Evolutionary conservation across 371 early-diverging fungal genomes (phyloP).

Genomic region (Mucor velutinosus): DNA sequence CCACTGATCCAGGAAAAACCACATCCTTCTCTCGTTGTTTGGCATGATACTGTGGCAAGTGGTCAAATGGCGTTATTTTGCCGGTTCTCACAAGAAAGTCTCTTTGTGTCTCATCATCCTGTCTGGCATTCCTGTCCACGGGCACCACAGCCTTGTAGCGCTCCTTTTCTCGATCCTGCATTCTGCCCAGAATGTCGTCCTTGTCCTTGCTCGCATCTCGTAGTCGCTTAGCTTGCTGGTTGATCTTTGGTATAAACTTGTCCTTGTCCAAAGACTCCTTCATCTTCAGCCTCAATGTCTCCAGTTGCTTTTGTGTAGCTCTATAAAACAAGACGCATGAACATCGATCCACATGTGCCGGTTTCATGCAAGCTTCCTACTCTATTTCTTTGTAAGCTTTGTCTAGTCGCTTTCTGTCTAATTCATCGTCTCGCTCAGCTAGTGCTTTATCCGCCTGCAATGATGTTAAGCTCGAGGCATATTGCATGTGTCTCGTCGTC

Average conservation of each 20-base stretch:
- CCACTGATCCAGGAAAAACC: constrained; percentile 13
- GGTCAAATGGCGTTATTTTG: constrained; percentile 77
- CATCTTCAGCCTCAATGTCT: constrained; percentile 40
- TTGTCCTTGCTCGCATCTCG: constrained; percentile 45
- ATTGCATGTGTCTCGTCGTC: no score
- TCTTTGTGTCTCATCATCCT: constrained; percentile 54
- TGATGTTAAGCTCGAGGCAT: no score
- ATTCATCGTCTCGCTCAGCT: constrained; percentile 56
- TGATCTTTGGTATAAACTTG: constrained; percentile 29
- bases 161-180: constrained; percentile 32
- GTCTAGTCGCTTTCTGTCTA: constrained; percentile 55
- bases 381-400: constrained; percentile 50
- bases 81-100: constrained; percentile 76
- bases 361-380: constrained; percentile 15
- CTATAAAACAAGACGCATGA: constrained; percentile 12
- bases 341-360: background rate
- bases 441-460: constrained; percentile 60
- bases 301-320: constrained; percentile 34
- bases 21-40: background rate
- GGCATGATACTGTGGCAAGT: constrained; percentile 36
- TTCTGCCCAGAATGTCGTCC: constrained; percentile 49
- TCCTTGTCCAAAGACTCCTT: constrained; percentile 33
- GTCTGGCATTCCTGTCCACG: constrained; percentile 20
- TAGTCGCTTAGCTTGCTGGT: constrained; percentile 40
- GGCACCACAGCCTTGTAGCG: background rate